phyloP scores from a whole-genome alignment of 306 rosid species.

The Citrullus amarus region DNA sequence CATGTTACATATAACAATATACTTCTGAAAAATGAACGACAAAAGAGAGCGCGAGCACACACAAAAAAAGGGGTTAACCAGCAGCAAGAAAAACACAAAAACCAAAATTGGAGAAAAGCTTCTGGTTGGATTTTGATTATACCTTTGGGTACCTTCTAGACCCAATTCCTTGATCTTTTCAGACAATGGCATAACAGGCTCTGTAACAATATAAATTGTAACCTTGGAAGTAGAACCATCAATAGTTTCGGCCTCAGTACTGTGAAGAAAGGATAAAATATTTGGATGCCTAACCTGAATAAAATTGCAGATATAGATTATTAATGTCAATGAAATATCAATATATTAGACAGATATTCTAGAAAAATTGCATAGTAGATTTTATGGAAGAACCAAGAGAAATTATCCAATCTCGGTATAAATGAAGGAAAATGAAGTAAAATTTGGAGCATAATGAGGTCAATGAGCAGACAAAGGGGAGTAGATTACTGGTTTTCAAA shows the following conservation, averaged over 20 bases:
- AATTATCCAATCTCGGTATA: not conserved
- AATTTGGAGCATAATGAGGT: not conserved
- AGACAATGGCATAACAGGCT: constrained; percentile 83
- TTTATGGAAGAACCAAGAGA: not conserved
- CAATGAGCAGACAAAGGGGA: not conserved
- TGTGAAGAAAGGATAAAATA: constrained; percentile 91
- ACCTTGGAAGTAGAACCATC: constrained; percentile 67
- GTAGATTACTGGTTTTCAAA: not conserved
- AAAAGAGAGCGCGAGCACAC: too few species aligned
- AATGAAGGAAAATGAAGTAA: not conserved
- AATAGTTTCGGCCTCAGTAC: constrained; percentile 63
- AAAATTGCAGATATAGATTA: not conserved
- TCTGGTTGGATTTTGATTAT: constrained; percentile 12
- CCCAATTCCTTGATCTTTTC: constrained; percentile 82
- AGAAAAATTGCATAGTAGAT: not conserved
- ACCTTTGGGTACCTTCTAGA: constrained; percentile 83
- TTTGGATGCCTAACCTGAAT: constrained; percentile 98
- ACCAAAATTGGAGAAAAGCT: not conserved
- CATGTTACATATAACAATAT: not conserved
- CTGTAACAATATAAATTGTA: constrained; percentile 84
- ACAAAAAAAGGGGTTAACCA: not conserved
- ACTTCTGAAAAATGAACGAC: not conserved
- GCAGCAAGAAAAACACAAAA: not conserved
- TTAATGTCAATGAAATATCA: not conserved
- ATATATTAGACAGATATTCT: not conserved